Evolutionary conservation across 441 rosid species (phyloP).

Genomic region (Gossypium lobatum): DNA sequence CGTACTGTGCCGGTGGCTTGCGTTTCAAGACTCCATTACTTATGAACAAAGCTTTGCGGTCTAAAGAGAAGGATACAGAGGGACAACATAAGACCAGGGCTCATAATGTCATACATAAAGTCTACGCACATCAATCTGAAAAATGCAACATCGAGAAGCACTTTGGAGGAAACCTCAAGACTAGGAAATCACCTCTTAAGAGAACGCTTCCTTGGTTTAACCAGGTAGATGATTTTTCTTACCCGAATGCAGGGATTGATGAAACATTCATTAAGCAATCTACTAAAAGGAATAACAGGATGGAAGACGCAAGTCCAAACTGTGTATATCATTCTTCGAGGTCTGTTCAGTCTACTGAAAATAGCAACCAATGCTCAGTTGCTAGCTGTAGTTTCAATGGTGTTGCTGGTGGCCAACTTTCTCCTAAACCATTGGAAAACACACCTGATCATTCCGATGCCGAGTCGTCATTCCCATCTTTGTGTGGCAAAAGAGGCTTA

Average conservation of each 20-base stretch:
- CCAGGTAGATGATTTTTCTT: slow-evolving; percentile 13
- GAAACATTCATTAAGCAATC: slow-evolving; percentile 9
- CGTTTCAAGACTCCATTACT: background rate
- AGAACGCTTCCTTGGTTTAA: background rate
- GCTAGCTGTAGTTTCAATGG: slow-evolving; percentile 24
- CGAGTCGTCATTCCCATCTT: slow-evolving; percentile 21
- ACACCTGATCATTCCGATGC: slow-evolving; percentile 17
- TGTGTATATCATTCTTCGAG: slow-evolving; percentile 14
- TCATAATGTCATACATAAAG: background rate
- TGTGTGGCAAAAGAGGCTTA: background rate
- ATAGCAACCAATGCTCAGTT: slow-evolving; percentile 25
- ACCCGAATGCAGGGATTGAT: background rate
- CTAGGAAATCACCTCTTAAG: slow-evolving; percentile 3
- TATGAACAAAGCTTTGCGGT: background rate
- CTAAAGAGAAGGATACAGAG: background rate
- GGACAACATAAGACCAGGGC: background rate
- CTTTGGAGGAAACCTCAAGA: slow-evolving; percentile 15
- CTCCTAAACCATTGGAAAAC: slow-evolving; percentile 14
- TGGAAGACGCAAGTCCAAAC: slow-evolving; percentile 9
- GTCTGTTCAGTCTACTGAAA: slow-evolving; percentile 17
- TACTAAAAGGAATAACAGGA: background rate
- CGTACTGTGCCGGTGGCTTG: slow-evolving; percentile 5
- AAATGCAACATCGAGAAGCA: background rate
- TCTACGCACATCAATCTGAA: slow-evolving; percentile 6
- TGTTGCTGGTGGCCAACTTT: slow-evolving; percentile 1